Conservation (phyloP, 306 rosid genomes). For the Pterocarpus santalinus region DNA sequence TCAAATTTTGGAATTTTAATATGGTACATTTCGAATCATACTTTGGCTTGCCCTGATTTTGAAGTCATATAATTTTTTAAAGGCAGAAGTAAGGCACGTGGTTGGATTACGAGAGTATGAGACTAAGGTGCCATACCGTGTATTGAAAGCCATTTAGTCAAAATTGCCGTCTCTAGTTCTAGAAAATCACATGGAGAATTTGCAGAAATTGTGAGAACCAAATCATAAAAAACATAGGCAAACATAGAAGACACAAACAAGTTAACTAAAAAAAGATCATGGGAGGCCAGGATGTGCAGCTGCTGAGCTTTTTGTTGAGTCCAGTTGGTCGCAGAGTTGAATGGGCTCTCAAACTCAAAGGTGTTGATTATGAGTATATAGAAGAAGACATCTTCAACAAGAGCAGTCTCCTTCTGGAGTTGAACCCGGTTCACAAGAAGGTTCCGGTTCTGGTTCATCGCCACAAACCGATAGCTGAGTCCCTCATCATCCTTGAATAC, state of each 20-base stretch:
- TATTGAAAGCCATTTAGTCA: slow-evolving; percentile 21
- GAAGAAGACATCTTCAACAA: slow-evolving; percentile 61
- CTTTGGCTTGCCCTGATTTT: no score
- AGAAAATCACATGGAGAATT: background rate
- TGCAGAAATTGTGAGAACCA: background rate
- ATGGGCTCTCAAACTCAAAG: slow-evolving; percentile 47
- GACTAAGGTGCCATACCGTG: background rate
- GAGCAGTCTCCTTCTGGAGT: slow-evolving; percentile 47
- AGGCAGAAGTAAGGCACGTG: background rate
- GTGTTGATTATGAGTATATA: slow-evolving; percentile 47
- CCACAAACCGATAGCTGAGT: slow-evolving; percentile 44
- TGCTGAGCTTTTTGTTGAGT: slow-evolving; percentile 44
- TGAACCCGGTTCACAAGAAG: slow-evolving; percentile 55
- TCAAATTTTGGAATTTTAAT: no score
- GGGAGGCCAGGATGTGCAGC: slow-evolving; percentile 48
- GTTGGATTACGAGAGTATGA: background rate
- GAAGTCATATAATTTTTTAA: no score
- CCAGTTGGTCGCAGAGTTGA: slow-evolving; percentile 50
- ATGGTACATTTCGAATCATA: no score
- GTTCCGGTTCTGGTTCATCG: slow-evolving; percentile 43
- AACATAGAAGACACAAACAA: background rate
- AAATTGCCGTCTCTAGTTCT: slow-evolving; percentile 20
- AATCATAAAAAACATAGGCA: background rate
- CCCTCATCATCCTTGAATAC: slow-evolving; percentile 50
- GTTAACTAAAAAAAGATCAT: background rate